Percentiles rank a stretch among this genome's conserved stretches.
phyloP scores from a whole-genome alignment of 345 rosid species.

The Hibiscus syriacus region DNA sequence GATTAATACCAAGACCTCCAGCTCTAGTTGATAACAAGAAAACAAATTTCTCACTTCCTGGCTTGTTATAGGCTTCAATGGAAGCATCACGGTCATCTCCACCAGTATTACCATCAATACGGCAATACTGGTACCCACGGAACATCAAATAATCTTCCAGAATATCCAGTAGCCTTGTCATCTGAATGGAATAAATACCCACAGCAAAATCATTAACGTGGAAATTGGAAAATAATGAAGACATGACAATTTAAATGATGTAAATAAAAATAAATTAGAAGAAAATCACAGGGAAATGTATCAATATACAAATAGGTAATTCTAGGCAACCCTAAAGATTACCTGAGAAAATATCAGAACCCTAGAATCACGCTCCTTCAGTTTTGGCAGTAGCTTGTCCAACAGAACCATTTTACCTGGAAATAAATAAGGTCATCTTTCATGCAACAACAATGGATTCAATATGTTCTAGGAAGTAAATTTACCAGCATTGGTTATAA shows the following conservation, averaged over 20 bases:
- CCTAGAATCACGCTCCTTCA: slow-evolving; percentile 95
- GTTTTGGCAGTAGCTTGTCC: slow-evolving; percentile 93
- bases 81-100: slow-evolving; percentile 99
- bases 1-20: slow-evolving; percentile 99
- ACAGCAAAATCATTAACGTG: slow-evolving; percentile 3
- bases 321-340: background rate
- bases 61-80: slow-evolving; percentile 84
- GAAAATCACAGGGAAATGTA: background rate
- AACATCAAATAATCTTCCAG: too few relatives aligned
- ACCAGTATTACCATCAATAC: slow-evolving; percentile 43
- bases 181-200: slow-evolving; percentile 37
- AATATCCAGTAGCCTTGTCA: slow-evolving; percentile 49
- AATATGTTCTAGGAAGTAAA: background rate
- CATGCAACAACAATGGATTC: background rate
- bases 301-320: background rate
- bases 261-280: background rate
- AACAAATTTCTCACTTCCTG: slow-evolving; percentile 97
- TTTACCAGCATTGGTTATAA: slow-evolving; percentile 81
- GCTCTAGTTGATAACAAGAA: slow-evolving; percentile 96
- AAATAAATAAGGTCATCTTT: slow-evolving; percentile 9
- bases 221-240: background rate
- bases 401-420: slow-evolving; percentile 96
- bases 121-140: too few relatives aligned
- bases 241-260: background rate
- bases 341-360: slow-evolving; percentile 98